These are phyloP conservation scores for Fraxinus sp. DNA, from an alignment of 305 asterid genomes.

Conservation along the genomic window DNA sequence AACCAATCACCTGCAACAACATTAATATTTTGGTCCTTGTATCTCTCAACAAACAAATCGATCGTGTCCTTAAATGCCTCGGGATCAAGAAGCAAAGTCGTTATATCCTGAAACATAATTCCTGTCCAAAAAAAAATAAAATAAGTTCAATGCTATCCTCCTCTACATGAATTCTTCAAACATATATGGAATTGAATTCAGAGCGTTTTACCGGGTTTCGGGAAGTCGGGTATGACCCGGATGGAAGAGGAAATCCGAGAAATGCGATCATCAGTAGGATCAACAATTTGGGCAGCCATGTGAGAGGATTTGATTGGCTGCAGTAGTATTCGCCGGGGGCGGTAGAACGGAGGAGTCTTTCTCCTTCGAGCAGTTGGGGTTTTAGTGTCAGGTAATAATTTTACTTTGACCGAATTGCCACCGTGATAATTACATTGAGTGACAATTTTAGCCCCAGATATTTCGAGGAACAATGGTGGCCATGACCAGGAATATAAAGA, in stretches of 20 bases:
- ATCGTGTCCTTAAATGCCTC: constrained; percentile 79
- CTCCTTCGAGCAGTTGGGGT: constrained; percentile 20
- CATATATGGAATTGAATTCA: not conserved
- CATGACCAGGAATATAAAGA: constrained; percentile 28
- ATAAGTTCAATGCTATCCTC: not conserved
- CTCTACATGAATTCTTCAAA: not conserved
- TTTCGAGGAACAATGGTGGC: constrained; percentile 12
- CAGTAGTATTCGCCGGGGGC: constrained; percentile 14
- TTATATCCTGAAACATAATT: constrained; percentile 85
- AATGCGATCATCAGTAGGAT: constrained; percentile 50
- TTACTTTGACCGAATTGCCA: constrained; percentile 37
- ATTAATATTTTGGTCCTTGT: constrained; percentile 53
- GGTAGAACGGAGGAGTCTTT: constrained; percentile 22
- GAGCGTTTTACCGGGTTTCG: constrained; percentile 59
- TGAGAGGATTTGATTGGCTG: constrained; percentile 21
- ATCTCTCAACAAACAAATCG: constrained; percentile 87
- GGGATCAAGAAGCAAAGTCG: constrained; percentile 76
- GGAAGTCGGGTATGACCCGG: constrained; percentile 84
- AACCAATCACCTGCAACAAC: constrained; percentile 68
- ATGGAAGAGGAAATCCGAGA: constrained; percentile 63
- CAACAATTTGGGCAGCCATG: constrained; percentile 46
- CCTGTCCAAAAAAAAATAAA: constrained; percentile 34
- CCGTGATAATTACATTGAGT: not conserved
- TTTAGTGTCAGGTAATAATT: constrained; percentile 31
- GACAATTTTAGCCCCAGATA: not conserved